These are phyloP conservation scores for Coniferiporia weirii DNA, from an alignment of 1,284 basidiomycete species.

Conservation along the genomic window DNA sequence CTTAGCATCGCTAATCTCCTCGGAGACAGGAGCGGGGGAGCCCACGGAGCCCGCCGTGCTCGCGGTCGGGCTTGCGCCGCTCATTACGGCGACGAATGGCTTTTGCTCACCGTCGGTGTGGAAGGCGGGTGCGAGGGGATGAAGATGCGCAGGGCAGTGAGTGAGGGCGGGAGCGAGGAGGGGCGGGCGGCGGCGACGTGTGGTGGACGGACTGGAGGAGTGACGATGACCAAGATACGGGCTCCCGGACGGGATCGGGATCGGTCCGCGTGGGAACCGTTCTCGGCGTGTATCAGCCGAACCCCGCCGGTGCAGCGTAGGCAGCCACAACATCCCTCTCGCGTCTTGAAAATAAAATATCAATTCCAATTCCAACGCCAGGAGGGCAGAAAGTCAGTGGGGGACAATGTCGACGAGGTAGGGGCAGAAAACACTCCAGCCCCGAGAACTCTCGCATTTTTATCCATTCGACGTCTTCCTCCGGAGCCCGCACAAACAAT, in stretches of 20 bases:
- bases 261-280: not conserved
- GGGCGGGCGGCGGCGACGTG: not conserved
- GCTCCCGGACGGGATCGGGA: not conserved
- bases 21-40: not conserved
- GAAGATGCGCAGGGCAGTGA: not conserved
- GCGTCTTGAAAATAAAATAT: no score
- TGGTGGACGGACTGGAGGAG: not conserved
- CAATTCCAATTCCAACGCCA: no score
- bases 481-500: not conserved
- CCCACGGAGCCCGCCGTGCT: not conserved
- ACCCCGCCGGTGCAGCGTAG: not conserved
- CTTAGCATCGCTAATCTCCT: constrained; percentile 10
- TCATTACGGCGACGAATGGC: not conserved
- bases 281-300: not conserved
- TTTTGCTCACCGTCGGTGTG: not conserved
- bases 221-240: not conserved
- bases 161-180: not conserved
- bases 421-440: not conserved
- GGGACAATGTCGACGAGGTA: not conserved
- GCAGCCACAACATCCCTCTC: not conserved
- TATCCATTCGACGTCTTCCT: not conserved
- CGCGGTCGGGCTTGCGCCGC: not conserved
- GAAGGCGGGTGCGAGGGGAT: not conserved
- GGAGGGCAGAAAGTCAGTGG: no score
- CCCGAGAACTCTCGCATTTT: not conserved